Base-by-base conservation (phyloP, 305 asterid species). In the Euphrasia arctica region DNA sequence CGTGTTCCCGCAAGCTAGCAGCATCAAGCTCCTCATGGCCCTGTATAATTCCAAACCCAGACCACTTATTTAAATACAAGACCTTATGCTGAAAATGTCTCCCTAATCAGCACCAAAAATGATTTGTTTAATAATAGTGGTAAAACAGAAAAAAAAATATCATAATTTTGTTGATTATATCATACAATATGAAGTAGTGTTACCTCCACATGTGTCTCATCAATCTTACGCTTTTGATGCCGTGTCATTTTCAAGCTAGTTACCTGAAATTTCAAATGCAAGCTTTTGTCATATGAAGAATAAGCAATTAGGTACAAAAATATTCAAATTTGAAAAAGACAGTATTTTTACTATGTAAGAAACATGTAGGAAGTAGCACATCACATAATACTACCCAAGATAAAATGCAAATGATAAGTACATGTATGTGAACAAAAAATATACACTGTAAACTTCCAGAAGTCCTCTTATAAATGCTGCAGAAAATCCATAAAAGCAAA, bases 21-120 rank as follows among this genome's bases (percentile, higher is more conserved):
- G 99, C 97, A 83, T 90, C 99, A 77, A 94, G 97, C 76, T 90
- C 99, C 76, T 94, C 99, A 65, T 93, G 99, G 54, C 99, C 97
- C 99, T 93, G 77, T 62, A 67, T 50, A 74, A 60, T 59, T 55
- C 59, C 39, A 54, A 62, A 61, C 32, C 58, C 60, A 39, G 47
- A 54, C 64, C 25, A 61, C 43, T 64, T 48, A 58, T 49, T 9
- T 58, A 39, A 41, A 18, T 22, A 55, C 31, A 57, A 32, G 32
- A 8, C 36, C 31, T 18, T 25, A 15, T 31, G 50, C 14, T 39
- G 28, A 70, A 29, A 3, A 66, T 60, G 64, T 25, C 39, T 15
- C 41, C 64, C n/a, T 22, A 60, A n/a, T 58, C 7, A 50, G 63
- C 55, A 60, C 29, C 42, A 45, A 9, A 28, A 55, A 42, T 4